Evolutionary conservation across 2,329 filamentous ascomycete species (phyloP).

Genomic region (Scytalidium sp.): DNA sequence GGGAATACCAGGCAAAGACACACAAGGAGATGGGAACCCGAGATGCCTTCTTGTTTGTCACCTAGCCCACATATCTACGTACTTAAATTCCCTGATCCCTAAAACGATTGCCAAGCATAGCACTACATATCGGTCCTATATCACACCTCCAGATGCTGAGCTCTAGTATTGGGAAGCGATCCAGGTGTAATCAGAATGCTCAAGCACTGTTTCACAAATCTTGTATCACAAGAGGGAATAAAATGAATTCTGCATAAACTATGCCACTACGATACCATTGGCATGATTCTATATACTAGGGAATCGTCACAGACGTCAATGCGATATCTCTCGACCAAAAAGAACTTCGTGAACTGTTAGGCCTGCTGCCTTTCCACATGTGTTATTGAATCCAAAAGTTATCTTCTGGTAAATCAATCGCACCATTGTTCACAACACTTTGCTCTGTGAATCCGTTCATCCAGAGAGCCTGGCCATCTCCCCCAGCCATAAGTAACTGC

Average conservation of each 20-base stretch:
- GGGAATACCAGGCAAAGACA: too few species aligned
- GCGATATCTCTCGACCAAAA: conserved; percentile 17
- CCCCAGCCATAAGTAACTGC: conserved; percentile 40
- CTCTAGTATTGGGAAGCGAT: too few species aligned
- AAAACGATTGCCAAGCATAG: too few species aligned
- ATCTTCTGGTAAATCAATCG: conserved; percentile 20
- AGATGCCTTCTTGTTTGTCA: too few species aligned
- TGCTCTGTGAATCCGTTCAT: conserved; percentile 33
- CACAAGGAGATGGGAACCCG: too few species aligned
- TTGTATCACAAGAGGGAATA: conserved; percentile 9
- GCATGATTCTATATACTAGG: neutral
- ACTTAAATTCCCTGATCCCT: too few species aligned
- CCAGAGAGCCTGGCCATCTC: conserved; percentile 43
- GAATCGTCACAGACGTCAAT: neutral
- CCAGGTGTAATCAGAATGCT: too few species aligned
- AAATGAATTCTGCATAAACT: neutral
- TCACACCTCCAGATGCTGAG: too few species aligned
- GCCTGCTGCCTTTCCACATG: conserved; percentile 29
- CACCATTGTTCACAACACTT: conserved; percentile 12
- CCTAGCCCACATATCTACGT: too few species aligned
- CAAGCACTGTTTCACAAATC: too few species aligned
- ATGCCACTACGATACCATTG: neutral
- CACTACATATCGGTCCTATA: too few species aligned
- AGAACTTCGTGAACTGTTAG: conserved; percentile 24
- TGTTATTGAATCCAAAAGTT: conserved; percentile 31